phyloP scores from a whole-genome alignment of 164 flowering plant species.

The Akebia trifoliata region DNA sequence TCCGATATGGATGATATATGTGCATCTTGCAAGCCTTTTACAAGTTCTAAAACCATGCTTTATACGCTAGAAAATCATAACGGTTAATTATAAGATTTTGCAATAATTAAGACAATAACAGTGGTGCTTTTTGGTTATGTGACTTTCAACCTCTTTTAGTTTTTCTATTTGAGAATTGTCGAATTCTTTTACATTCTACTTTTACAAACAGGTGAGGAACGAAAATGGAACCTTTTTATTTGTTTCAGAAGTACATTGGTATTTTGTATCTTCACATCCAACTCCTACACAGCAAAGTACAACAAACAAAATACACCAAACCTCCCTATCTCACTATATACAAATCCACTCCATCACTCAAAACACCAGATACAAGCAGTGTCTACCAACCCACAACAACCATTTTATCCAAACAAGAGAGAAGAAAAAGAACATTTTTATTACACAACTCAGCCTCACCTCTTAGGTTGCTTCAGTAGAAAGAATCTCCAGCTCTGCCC shows the following conservation, averaged over 20 bases:
- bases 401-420: constrained; percentile 5
- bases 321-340: constrained; percentile 16
- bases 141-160: too few species aligned
- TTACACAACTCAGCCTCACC: constrained; percentile 5
- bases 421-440: constrained; percentile 30
- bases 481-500: constrained; percentile 78
- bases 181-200: too few species aligned
- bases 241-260: constrained; percentile 1
- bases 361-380: constrained; percentile 13
- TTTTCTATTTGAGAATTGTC: too few species aligned
- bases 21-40: too few species aligned
- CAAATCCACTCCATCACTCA: constrained; percentile 13
- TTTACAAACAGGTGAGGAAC: not conserved
- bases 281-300: constrained; percentile 9
- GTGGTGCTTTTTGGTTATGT: too few species aligned
- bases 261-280: constrained; percentile 10
- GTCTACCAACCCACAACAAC: constrained; percentile 9
- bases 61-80: too few species aligned
- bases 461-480: constrained; percentile 39
- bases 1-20: too few species aligned
- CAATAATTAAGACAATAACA: too few species aligned
- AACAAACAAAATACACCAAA: not conserved
- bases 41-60: too few species aligned
- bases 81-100: too few species aligned
- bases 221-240: constrained; percentile 3